Evolutionary conservation across 2,329 filamentous ascomycete species (phyloP), one percentile per base, ranked within the genome.

Genomic region (Domatiomyces globalis): DNA sequence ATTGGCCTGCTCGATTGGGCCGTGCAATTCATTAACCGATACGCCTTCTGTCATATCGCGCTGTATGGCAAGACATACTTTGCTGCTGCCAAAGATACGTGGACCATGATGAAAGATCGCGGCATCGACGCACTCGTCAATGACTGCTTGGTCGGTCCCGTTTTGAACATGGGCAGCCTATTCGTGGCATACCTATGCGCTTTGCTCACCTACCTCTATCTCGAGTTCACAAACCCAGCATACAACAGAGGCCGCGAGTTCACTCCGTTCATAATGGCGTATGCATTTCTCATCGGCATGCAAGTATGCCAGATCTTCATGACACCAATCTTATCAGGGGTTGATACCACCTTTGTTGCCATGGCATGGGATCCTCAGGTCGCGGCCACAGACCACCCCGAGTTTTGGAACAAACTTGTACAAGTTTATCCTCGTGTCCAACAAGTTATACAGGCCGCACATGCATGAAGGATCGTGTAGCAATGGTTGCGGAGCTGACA

Each of bases 251-350:
- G 81, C 51, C 73, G 71, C 18, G 63, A 67, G 9, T 94, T 81
- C 65, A 92, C 87, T 0, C 75, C 83, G 0, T 81, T 94, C 7
- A 76, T 94, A 17, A 78, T 94, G 64, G 86, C 86, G 0, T 94
- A 90, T 65, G 73, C 87, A 0, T 95, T 95, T 70, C 71, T 95
- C 49, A 89, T 95, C 57, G 90, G 90, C 5, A 70, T 95, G 58
- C 90, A 95, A 66, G 84, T 95, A 54, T 85, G 83, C 65, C 85
- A 94, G 66, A 79, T 94, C 57, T 94, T 95, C 69, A 85, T 90
- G 33, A 90, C 86, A 0, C 90, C 90, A 1, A 73, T 96, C 51
- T 83, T 83, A 56, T 89, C 83, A 61, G 90, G 90, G n/a, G 80
- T 94, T 56, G 85, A 94, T 59, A 94, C 89, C 0, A 85, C 95